Conservation (phyloP, 345 rosid genomes). For the Aquilaria sinensis region DNA sequence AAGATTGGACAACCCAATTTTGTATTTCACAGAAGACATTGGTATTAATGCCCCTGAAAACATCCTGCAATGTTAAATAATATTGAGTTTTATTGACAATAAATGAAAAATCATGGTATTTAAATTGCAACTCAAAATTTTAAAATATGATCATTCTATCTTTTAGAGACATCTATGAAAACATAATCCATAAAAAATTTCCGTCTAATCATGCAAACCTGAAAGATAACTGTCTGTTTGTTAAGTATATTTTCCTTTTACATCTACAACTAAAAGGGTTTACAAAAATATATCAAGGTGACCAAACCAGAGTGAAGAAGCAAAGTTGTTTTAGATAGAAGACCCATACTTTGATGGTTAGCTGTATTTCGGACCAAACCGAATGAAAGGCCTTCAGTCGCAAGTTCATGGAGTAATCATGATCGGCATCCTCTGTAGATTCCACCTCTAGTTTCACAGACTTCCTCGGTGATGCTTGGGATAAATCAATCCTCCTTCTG, state of each 20-base stretch:
- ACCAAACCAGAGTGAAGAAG: too few species aligned
- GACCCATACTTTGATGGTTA: constrained; percentile 39
- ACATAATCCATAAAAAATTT: too few species aligned
- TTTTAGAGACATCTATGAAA: too few species aligned
- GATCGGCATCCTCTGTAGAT: constrained; percentile 22
- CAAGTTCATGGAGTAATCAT: constrained; percentile 14
- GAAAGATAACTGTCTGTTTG: too few species aligned
- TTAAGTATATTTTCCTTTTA: background rate
- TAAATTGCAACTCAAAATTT: too few species aligned
- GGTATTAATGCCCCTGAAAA: constrained; percentile 45
- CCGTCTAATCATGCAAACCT: too few species aligned
- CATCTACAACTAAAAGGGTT: background rate
- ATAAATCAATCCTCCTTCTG: constrained; percentile 49
- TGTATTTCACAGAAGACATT: constrained; percentile 49
- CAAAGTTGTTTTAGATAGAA: background rate
- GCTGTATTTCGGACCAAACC: constrained; percentile 68
- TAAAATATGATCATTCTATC: too few species aligned
- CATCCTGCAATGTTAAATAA: constrained; percentile 43
- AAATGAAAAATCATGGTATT: too few species aligned
- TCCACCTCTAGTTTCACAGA: constrained; percentile 21
- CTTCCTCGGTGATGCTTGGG: constrained; percentile 22
- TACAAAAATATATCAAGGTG: background rate
- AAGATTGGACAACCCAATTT: constrained; percentile 68
- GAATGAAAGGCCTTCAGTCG: constrained; percentile 50
- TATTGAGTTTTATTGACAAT: too few species aligned